Evolutionary conservation across 257 asterid species (phyloP).

Genomic region (Rauvolfia tetraphylla): DNA sequence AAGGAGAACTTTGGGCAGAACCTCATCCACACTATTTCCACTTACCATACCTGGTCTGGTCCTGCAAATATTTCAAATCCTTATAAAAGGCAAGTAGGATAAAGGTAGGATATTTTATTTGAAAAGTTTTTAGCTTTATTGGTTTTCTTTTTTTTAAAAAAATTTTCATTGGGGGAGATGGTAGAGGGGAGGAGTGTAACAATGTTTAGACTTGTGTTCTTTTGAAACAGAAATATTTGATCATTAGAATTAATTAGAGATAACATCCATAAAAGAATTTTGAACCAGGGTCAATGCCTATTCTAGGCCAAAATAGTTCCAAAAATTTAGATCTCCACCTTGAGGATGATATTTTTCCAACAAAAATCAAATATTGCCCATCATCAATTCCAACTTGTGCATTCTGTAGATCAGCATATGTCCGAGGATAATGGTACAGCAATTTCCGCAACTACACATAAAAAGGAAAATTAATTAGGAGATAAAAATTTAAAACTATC

Average conservation of each 20-base stretch:
- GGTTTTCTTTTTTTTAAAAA: too few species aligned
- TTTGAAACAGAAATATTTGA: neutral
- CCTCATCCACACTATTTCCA: neutral
- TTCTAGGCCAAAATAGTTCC: neutral
- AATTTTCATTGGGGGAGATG: too few species aligned
- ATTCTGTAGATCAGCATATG: conserved; percentile 87
- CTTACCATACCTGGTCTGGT: neutral
- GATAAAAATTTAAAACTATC: conserved; percentile 3
- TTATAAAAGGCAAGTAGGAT: neutral
- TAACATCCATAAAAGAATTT: neutral
- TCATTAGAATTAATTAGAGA: neutral
- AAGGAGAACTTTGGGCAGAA: too few species aligned
- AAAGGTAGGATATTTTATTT: neutral
- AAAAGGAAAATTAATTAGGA: conserved; percentile 34
- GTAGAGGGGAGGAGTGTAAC: neutral
- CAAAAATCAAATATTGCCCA: conserved; percentile 81
- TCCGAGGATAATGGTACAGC: conserved; percentile 92
- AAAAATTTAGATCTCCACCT: conserved; percentile 48
- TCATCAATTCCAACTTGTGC: conserved; percentile 80
- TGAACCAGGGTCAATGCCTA: neutral
- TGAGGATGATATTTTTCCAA: conserved; percentile 76
- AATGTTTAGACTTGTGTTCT: neutral
- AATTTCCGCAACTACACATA: conserved; percentile 74
- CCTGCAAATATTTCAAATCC: neutral
- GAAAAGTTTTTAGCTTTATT: too few species aligned